Base-by-base conservation (phyloP, 129 eudicot species). In the Mikania micrantha region DNA sequence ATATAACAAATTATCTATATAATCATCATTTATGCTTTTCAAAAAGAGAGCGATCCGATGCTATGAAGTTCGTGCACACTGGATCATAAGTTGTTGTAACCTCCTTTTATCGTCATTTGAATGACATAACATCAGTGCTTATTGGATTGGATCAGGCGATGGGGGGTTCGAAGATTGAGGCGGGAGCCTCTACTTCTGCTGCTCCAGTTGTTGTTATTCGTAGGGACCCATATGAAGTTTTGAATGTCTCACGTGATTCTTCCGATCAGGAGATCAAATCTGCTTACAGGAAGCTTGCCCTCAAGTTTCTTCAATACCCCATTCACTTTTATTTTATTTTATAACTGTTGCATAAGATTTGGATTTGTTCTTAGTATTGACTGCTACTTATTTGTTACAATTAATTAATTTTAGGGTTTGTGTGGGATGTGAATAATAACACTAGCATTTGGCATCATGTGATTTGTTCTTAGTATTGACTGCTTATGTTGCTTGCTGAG, bases 221-320 rank as follows among this genome's bases (percentile, higher is more conserved):
- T 42, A 72, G 96, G 62, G 98, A 92, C 72, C 98, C 96, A 0
- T 92, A 92, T 73, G 95, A 92, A 75, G 91, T 92, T 60, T 70
- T 92, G 79, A 78, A 58, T 58, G 91, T 92, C 10, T 36, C 88
- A 2, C 72, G 77, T 67, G 95, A 92, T 54, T 59, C 98, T 16
- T 78, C 91, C 79, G 98, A 92, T 72, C 98, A 84, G 49, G 98
- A 92, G 34, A 88, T 92, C 53, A 92, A 92, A 74, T 88, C 91
- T 60, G 90, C 98, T 75, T 92, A 92, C 70, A 64, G 98, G 75
- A 92, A 85, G 80, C 98, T 92, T 65, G 98, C 98, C 64, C 96
- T 92, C 82, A 92, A 92, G 98, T 92, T 80, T 69, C 87, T 73
- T 15, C 64, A 9, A 8, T 68, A 10, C 41, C 27, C 1, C 7